Evolutionary conservation across 495 filamentous ascomycete genomes (phyloP), one percentile per base, ranked within the genome.

Genomic region (Evansstolkia leycettana): DNA sequence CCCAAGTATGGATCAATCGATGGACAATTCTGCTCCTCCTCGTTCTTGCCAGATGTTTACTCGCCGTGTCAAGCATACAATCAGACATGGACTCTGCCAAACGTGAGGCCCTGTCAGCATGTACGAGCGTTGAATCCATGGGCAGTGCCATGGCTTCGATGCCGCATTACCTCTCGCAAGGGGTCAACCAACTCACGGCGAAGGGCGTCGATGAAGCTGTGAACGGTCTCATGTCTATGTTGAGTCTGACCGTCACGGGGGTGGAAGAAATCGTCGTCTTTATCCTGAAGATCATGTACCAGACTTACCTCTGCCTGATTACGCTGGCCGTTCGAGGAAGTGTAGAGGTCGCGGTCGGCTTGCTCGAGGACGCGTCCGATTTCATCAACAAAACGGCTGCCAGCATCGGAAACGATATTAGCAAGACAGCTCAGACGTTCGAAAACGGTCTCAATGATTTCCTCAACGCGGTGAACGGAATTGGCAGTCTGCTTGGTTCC

Each of bases 61-160:
- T 98, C 31, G 78, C 87, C 13, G 69, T 82, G 23, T 62, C 67
- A 24, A 69, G 70, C 45, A 63, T 94, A 34, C 67, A 90, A 45
- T 60, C 70, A 35, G 76, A 86, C 51, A 69, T 96, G 50, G 73
- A 48, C 13, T 72, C 75, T 26, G 90, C 92, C 27, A 76, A 83
- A 47, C 58, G 55, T 27, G 76, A 95, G 66, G 88, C 90, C 13
- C 67, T 94, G 13, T 79, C 81, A 19, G 84, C 87, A 36, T 98
- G 90, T 48, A 84, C 80, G 35, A 75, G 77, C 41, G 87, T 96
- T n/a, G 89, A 98, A 56, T 83, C 83, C 34, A 74, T 92, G 57
- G 92, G 89, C 42, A 94, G 86, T 49, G 72, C 87, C 24, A 89
- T 98, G 84, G 90, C 87, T 15, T 95, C 89, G 13, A 92, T 94